These are phyloP conservation scores for Parmales sp. DNA, from an alignment of 108 stramenopile species.

Conservation along the genomic window DNA sequence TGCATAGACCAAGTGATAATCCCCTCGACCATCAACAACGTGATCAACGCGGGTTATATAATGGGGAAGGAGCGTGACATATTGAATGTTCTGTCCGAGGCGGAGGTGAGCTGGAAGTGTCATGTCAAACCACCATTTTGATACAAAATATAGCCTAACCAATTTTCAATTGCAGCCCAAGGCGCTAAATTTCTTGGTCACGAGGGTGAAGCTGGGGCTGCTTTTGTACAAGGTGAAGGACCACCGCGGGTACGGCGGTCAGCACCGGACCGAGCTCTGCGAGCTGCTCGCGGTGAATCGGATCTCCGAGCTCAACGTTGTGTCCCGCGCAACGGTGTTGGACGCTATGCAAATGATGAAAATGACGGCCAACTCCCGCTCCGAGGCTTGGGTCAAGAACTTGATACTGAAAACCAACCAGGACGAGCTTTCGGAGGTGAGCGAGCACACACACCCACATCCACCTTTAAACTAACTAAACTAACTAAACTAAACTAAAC, in stretches of 20 bases:
- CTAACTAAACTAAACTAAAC: no score
- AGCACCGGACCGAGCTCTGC: conserved; percentile 74
- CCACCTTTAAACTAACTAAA: no score
- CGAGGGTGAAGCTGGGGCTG: conserved; percentile 75
- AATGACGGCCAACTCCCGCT: conserved; percentile 64
- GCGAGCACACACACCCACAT: no score
- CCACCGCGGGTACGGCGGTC: conserved; percentile 65
- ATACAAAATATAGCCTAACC: no score
- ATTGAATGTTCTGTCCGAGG: conserved; percentile 78
- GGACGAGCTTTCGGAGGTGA: conserved; percentile 85
- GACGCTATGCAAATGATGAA: conserved; percentile 70
- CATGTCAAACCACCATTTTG: no score
- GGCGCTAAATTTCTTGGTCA: conserved; percentile 82
- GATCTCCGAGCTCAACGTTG: conserved; percentile 58
- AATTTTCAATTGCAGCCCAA: no score
- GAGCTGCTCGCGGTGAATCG: conserved; percentile 73
- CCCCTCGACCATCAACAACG: conserved; percentile 81
- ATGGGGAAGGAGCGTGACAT: conserved; percentile 79
- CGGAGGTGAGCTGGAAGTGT: no score
- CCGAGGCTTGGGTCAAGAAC: conserved; percentile 86
- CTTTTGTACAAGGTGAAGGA: conserved; percentile 96
- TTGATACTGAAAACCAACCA: conserved; percentile 77
- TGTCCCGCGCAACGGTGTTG: conserved; percentile 60
- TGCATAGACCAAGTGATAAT: conserved; percentile 79
- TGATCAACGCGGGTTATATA: conserved; percentile 68